Conservation (phyloP, 768 basidiomycete genomes). For the Lactarius psammicola region DNA sequence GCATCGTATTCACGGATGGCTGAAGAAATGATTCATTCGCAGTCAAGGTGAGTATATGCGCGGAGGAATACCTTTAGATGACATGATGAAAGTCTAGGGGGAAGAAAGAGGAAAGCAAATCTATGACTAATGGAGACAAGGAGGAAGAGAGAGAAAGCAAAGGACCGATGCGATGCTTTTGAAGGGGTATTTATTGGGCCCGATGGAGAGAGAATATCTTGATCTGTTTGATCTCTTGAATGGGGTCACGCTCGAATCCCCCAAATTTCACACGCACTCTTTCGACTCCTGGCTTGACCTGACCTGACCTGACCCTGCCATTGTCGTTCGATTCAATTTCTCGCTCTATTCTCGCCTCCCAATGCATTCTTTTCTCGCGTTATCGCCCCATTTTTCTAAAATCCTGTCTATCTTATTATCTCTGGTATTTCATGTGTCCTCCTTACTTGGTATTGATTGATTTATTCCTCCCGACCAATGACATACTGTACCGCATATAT, state of each 20-base stretch:
- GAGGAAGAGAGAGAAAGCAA: neutral
- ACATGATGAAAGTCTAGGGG: slow-evolving; percentile 20
- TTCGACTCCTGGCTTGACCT: neutral
- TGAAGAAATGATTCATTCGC: slow-evolving; percentile 30
- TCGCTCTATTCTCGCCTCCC: slow-evolving; percentile 19
- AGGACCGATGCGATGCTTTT: neutral
- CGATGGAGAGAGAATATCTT: neutral
- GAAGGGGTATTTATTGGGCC: slow-evolving; percentile 27
- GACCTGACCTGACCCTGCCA: too few species aligned
- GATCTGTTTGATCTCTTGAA: neutral
- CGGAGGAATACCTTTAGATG: slow-evolving; percentile 26
- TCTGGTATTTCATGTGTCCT: neutral
- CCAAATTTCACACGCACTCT: slow-evolving; percentile 29
- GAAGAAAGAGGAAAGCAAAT: neutral
- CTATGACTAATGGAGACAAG: slow-evolving; percentile 15
- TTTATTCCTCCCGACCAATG: slow-evolving; percentile 9
- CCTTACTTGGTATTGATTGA: neutral
- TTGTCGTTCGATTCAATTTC: slow-evolving; percentile 7
- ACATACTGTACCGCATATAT: slow-evolving; percentile 5
- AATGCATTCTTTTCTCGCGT: neutral
- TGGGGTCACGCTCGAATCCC: slow-evolving; percentile 14
- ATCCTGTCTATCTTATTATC: neutral
- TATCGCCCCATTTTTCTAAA: slow-evolving; percentile 1
- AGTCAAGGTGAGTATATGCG: slow-evolving; percentile 20
- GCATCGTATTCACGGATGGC: slow-evolving; percentile 98